phyloP scores from a whole-genome alignment of 805 yeast species.

The Kazachstania bromeliacearum region DNA sequence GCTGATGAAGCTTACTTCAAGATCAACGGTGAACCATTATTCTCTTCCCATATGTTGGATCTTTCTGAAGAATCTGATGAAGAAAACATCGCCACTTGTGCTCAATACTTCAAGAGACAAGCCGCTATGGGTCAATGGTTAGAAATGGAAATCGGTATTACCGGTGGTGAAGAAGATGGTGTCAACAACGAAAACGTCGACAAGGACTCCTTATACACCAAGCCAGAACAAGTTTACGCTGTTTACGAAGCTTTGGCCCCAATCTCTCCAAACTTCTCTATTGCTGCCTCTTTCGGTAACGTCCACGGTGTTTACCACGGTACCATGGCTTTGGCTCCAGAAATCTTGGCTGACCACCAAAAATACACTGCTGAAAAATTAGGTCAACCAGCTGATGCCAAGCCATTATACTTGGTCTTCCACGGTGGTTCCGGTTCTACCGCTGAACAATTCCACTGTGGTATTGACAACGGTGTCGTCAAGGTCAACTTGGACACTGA shows the following conservation, averaged over 20 bases:
- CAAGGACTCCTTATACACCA: constrained; percentile 83
- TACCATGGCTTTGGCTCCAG: constrained; percentile 88
- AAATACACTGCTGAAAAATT: constrained; percentile 65
- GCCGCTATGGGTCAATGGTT: constrained; percentile 93
- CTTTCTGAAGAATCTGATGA: constrained; percentile 94
- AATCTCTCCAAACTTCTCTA: constrained; percentile 95
- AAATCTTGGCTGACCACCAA: constrained; percentile 93
- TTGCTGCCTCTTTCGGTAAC: constrained; percentile 99
- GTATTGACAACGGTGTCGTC: constrained; percentile 89
- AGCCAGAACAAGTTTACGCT: constrained; percentile 86
- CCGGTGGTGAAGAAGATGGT: constrained; percentile 99
- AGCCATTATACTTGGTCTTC: constrained; percentile 95
- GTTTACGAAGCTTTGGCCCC: constrained; percentile 85
- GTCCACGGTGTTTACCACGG: constrained; percentile 99
- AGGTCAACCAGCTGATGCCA: constrained; percentile 37
- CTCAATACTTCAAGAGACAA: constrained; percentile 88
- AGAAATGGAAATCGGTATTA: constrained; percentile 99
- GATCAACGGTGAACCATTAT: constrained; percentile 85
- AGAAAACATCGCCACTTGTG: constrained; percentile 91
- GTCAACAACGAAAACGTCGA: constrained; percentile 94
- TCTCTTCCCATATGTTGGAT: constrained; percentile 98
- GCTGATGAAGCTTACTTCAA: constrained; percentile 93
- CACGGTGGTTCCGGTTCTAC: constrained; percentile 99
- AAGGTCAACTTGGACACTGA: constrained; percentile 99
- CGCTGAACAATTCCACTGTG: constrained; percentile 83